Evolutionary conservation across 2,329 filamentous ascomycete genomes (phyloP).

Genomic region (Rhynchosporium agropyri): DNA sequence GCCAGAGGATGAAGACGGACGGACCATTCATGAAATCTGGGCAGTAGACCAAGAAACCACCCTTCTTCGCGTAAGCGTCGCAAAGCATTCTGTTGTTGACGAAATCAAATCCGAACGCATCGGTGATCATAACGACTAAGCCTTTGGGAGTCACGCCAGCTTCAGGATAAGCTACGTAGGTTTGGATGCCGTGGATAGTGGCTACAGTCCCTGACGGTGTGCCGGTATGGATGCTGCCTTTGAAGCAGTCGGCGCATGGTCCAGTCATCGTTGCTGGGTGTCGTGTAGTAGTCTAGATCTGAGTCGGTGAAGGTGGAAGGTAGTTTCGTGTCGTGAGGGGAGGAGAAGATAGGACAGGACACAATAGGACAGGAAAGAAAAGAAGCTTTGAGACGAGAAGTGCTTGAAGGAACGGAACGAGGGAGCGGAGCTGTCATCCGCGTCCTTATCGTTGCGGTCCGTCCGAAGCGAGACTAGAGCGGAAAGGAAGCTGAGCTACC

Average conservation of each 20-base stretch:
- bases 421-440: not conserved
- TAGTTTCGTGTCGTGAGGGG: not conserved
- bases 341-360: not conserved
- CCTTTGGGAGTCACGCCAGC: constrained; percentile 44
- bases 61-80: constrained; percentile 51
- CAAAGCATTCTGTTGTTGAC: constrained; percentile 52
- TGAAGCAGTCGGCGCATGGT: constrained; percentile 41
- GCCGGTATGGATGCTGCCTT: constrained; percentile 46
- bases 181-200: constrained; percentile 48
- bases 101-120: constrained; percentile 55
- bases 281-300: not conserved
- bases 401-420: too few species aligned
- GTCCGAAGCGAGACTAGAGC: constrained; percentile 3
- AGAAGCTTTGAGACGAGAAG: not conserved
- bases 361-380: too few species aligned
- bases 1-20: not conserved
- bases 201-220: constrained; percentile 46
- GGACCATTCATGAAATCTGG: constrained; percentile 56
- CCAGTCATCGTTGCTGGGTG: constrained; percentile 8
- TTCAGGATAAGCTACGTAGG: constrained; percentile 48
- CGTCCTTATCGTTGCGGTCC: constrained; percentile 7
- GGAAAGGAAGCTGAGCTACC: too few species aligned
- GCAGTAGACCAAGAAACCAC: constrained; percentile 50
- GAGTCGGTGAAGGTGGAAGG: not conserved
- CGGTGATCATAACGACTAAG: constrained; percentile 52